Base-by-base conservation (phyloP, 2,329 filamentous ascomycete genomes). In the Exophiala lecanii-corni region DNA sequence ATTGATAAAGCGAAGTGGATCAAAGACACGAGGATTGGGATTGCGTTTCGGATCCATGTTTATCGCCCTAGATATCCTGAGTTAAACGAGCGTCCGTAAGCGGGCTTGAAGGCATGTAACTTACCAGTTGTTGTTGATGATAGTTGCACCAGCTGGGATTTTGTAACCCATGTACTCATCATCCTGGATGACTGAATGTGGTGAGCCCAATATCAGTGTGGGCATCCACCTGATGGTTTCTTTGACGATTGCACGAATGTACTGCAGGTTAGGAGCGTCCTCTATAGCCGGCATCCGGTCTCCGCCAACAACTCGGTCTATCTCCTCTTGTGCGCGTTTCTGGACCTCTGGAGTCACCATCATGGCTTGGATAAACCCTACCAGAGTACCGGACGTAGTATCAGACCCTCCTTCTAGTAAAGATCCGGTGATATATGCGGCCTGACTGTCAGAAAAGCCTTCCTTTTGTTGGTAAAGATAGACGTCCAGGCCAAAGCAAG, bases 221-320 rank as follows among this genome's bases (percentile, higher is more conserved):
- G 75, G 73, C 3, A 74, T 65, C 74, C 76, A 79, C 2, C 77
- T 68, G 9, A 79, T 60, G 1, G 73, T 66, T 47, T 82, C 78
- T 47, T 78, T 77, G 16, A 78, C 66, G 9, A 76, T 63, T 2
- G 71, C 71, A 12, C 68, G 65, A 26, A 78, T 57, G 50, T 79
- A 80, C 0, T 74, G 75, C 6, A 81, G 55, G 1, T 62, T 58
- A 0, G 64, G 58, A n/a, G 66, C 62, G 50, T 80, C 75, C 23
- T 70, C 65, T 56, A 69, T 71, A 16, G 55, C 58, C 0, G 76
- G 76, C 5, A 68, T 63, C 2, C 76, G 65, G 10, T 64, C 43
- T 0, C 60, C 54, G 2, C 76, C 75, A 2, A 79, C 62, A 2
- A 77, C 66, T 2, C 61, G 55, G 47, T 77, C 74, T 2, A 79